Percentiles rank a stretch among this genome's conserved stretches.
phyloP scores from a whole-genome alignment of 176 grass and related monocot genomes.

The Tillandsia fasciculata region DNA sequence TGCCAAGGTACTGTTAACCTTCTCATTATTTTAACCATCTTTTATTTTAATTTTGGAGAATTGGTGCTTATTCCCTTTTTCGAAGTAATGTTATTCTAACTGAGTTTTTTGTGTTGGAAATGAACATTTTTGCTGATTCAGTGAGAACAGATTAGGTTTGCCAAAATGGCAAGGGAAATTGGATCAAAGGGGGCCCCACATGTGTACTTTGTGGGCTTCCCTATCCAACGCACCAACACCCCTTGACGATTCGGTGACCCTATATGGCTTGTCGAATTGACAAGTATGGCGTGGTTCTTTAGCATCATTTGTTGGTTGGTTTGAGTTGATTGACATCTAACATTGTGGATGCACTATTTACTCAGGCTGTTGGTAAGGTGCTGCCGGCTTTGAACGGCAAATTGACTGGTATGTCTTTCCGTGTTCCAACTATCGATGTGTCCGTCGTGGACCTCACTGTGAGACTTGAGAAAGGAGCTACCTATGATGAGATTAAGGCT shows the following conservation, averaged over 20 bases:
- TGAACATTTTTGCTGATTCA: no score
- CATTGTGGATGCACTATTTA: not conserved
- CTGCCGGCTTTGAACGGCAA: conserved; percentile 69
- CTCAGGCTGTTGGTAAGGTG: conserved; percentile 70
- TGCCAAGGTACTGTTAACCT: conserved; percentile 39
- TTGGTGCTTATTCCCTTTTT: no score
- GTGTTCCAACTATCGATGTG: conserved; percentile 61
- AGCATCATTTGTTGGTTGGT: not conserved
- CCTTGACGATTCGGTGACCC: no score
- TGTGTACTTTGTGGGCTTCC: no score
- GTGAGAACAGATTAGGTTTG: no score
- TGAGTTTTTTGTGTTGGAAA: no score
- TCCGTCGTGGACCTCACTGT: conserved; percentile 80
- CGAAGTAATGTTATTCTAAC: no score
- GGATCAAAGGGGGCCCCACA: no score
- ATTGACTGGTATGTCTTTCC: conserved; percentile 68
- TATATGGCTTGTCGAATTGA: no score
- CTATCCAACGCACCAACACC: no score
- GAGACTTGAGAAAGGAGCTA: conserved; percentile 41
- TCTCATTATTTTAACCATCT: not conserved
- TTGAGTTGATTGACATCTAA: not conserved
- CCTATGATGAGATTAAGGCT: conserved; percentile 51
- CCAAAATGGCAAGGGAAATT: no score
- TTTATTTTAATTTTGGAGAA: no score
- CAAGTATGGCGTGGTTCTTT: not conserved